Base-by-base conservation (phyloP, 1,139 yeast genomes). In the Candida neerlandica region DNA sequence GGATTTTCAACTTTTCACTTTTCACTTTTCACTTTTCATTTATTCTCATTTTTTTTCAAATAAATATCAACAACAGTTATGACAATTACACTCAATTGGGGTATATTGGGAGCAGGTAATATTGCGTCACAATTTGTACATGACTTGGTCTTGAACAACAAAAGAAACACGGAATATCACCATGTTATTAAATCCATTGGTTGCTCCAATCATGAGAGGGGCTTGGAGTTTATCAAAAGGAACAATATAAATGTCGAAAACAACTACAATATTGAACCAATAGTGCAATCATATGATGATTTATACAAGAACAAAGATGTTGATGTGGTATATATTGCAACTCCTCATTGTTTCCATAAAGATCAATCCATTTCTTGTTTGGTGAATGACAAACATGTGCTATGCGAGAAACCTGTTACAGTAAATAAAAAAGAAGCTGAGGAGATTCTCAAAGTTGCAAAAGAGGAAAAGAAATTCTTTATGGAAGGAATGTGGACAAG, bases 401-500 rank as follows among this genome's bases (percentile, higher is more conserved):
- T 84, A 47, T 78, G 85, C 58, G 89, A 84, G 59, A 84, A 84
- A 63, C 85, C 88, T 2, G 71, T 82, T 55, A 78, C 86, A 1
- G 73, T 84, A 45, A 84, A 81, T 54, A 66, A 66, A 3, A 63
- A 63, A 33, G 85, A 83, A 48, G 71, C 82, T 9, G 59, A 67
- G 29, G 75, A 72, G 41, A 60, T 83, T 15, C 64, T 76, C 44
- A 70, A 63, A 2, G 69, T 75, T 45, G 88, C 87, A 11, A 66
- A 67, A 54, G 58, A 65, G 45, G 73, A 77, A 58, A 65, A 70
- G 2, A 67, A 76, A 46, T 82, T 78, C 56, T 67, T 82, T 48
- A 79, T 84, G 86, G 89, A 84, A 60, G 88, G 81, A 2, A 77
- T 83, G 48, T 84, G 89, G 89, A 80, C 86, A 1, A 69, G 87